Conservation (phyloP, 2,329 filamentous ascomycete genomes). For the Beauveria caledonica region DNA sequence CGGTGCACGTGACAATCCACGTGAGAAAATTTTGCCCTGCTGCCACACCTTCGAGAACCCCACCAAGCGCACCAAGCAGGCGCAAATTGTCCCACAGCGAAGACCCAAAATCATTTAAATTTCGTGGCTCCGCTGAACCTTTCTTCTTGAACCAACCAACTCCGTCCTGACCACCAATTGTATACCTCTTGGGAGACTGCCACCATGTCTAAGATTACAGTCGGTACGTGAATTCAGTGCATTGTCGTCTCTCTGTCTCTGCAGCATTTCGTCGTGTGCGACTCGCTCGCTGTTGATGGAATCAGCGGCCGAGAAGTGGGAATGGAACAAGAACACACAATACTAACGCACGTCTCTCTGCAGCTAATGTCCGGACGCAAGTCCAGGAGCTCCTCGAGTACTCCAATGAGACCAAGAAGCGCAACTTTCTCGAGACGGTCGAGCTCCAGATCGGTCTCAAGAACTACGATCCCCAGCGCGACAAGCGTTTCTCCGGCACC, state of each 20-base stretch:
- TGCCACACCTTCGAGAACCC: conserved; percentile 14
- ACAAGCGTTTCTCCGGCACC: conserved; percentile 99
- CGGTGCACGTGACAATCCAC: conserved; percentile 23
- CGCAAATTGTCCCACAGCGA: conserved; percentile 16
- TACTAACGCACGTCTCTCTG: conserved; percentile 26
- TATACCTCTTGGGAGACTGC: conserved; percentile 79
- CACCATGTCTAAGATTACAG: conserved; percentile 83
- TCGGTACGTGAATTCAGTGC: conserved; percentile 38
- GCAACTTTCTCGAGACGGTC: conserved; percentile 95
- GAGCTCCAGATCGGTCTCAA: conserved; percentile 89
- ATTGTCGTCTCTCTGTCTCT: background rate
- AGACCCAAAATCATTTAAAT: conserved; percentile 18
- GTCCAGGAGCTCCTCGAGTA: conserved; percentile 91
- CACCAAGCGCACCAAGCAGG: conserved; percentile 17
- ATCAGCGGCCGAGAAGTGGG: background rate
- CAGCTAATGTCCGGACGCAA: conserved; percentile 89
- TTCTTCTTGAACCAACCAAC: conserved; percentile 18
- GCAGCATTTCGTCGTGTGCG: background rate
- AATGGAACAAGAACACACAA: conserved; percentile 15
- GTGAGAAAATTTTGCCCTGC: conserved; percentile 31
- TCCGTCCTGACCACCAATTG: conserved; percentile 59
- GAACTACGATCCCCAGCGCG: conserved; percentile 99
- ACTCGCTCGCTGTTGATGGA: background rate
- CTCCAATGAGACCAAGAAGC: conserved; percentile 90
- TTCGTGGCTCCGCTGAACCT: conserved; percentile 12